Percentiles rank a stretch among this genome's conserved stretches.
Conservation (phyloP, 306 rosid species). For the Dalbergia oliveri region DNA sequence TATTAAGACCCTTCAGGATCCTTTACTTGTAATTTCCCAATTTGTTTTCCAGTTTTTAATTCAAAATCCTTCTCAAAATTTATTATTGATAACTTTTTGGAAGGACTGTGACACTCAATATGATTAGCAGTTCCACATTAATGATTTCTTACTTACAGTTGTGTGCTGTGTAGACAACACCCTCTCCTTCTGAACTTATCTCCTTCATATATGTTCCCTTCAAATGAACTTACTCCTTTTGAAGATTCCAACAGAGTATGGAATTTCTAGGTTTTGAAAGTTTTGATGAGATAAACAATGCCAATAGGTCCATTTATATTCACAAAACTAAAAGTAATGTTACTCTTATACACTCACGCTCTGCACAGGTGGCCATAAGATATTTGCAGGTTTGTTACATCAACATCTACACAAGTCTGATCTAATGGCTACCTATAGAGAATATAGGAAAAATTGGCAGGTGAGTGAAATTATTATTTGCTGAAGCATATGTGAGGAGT, state of each 20-base stretch:
- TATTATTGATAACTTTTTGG: not conserved
- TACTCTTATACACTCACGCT: not conserved
- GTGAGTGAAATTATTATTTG: conserved; percentile 8
- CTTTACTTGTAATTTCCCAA: not conserved
- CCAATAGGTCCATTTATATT: conserved; percentile 13
- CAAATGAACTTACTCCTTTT: conserved; percentile 26
- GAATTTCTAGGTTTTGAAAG: conserved; percentile 22
- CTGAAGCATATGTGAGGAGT: conserved; percentile 32
- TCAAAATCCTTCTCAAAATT: conserved; percentile 2
- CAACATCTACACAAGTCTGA: conserved; percentile 35
- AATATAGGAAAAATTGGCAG: conserved; percentile 35
- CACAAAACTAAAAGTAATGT: conserved; percentile 8
- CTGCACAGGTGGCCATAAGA: conserved; percentile 23
- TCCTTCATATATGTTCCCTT: conserved; percentile 8
- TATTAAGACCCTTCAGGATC: conserved; percentile 5
- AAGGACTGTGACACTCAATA: not conserved
- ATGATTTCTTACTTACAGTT: not conserved
- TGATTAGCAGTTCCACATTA: not conserved
- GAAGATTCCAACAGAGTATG: conserved; percentile 24
- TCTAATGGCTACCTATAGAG: conserved; percentile 14
- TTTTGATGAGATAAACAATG: conserved; percentile 16
- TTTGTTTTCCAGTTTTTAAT: not conserved
- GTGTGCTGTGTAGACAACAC: not conserved
- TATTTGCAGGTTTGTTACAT: not conserved
- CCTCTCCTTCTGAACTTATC: not conserved